phyloP scores from a whole-genome alignment of 2,329 filamentous ascomycete genomes.

The Zymoseptoria crescenta region DNA sequence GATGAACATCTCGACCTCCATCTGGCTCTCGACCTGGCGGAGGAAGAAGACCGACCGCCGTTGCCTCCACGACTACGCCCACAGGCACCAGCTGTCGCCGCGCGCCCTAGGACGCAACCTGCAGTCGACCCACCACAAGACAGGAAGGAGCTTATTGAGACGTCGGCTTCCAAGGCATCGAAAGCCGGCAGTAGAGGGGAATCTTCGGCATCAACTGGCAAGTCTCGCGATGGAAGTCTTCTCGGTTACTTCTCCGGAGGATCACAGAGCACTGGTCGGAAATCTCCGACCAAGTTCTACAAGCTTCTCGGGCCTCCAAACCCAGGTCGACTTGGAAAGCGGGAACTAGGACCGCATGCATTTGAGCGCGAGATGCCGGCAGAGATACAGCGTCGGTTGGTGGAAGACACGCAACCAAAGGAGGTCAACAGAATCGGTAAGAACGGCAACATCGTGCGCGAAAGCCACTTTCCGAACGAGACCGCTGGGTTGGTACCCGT shows the following conservation, averaged over 20 bases:
- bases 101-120: not conserved
- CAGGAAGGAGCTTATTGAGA: not conserved
- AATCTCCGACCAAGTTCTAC: not conserved
- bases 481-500: constrained; percentile 38
- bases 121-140: not conserved
- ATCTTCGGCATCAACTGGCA: not conserved
- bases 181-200: not conserved
- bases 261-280: not conserved
- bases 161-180: not conserved
- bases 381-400: constrained; percentile 35
- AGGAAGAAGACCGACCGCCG: constrained; percentile 20
- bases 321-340: constrained; percentile 27
- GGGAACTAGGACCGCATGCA: constrained; percentile 41
- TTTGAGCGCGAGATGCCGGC: constrained; percentile 40
- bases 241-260: constrained; percentile 12
- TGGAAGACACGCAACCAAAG: constrained; percentile 34
- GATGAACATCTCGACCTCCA: constrained; percentile 43
- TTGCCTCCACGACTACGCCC: constrained; percentile 12
- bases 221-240: not conserved
- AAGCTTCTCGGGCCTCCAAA: not conserved
- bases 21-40: constrained; percentile 26
- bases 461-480: constrained; percentile 38
- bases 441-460: constrained; percentile 35
- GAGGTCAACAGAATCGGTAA: constrained; percentile 35
- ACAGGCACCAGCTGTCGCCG: not conserved